Conservation (phyloP, 2,329 filamentous ascomycete genomes). For the Neofusicoccum laricinum region DNA sequence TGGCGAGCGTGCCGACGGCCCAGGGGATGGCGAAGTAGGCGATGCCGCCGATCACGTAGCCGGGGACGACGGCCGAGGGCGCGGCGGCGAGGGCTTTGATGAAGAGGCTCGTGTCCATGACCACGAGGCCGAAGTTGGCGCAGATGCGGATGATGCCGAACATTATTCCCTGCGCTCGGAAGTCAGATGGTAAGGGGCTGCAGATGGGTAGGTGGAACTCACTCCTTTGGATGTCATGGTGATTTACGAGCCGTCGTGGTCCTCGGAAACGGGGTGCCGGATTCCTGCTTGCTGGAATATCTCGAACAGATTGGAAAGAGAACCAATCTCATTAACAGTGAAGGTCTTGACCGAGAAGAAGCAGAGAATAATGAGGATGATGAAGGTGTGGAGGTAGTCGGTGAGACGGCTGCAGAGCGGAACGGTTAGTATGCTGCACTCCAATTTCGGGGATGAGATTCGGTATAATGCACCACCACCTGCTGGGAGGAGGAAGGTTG, state of each 20-base stretch:
- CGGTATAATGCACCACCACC: slow-evolving; percentile 27
- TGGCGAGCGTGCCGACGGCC: slow-evolving; percentile 52
- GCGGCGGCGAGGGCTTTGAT: slow-evolving; percentile 52
- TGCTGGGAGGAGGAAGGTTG: slow-evolving; percentile 7
- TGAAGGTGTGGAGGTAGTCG: slow-evolving; percentile 55
- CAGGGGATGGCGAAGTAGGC: slow-evolving; percentile 56
- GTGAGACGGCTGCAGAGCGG: slow-evolving; percentile 37
- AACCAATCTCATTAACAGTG: slow-evolving; percentile 47
- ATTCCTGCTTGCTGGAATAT: slow-evolving; percentile 43
- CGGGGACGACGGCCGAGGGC: slow-evolving; percentile 47
- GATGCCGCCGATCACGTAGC: slow-evolving; percentile 52
- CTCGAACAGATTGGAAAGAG: slow-evolving; percentile 49
- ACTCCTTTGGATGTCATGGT: slow-evolving; percentile 53
- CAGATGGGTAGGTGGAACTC: background rate
- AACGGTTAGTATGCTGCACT: background rate
- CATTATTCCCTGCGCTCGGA: slow-evolving; percentile 40
- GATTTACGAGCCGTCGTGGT: slow-evolving; percentile 52
- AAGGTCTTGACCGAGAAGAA: slow-evolving; percentile 49
- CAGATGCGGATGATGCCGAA: slow-evolving; percentile 51
- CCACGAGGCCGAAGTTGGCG: slow-evolving; percentile 53
- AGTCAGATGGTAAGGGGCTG: background rate
- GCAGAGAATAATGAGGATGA: slow-evolving; percentile 53
- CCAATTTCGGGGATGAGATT: background rate
- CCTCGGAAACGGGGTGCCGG: slow-evolving; percentile 27
- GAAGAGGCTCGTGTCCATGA: slow-evolving; percentile 56